Conservation (phyloP, 73 alveolate species). For the Paramecium sexaurelia region DNA sequence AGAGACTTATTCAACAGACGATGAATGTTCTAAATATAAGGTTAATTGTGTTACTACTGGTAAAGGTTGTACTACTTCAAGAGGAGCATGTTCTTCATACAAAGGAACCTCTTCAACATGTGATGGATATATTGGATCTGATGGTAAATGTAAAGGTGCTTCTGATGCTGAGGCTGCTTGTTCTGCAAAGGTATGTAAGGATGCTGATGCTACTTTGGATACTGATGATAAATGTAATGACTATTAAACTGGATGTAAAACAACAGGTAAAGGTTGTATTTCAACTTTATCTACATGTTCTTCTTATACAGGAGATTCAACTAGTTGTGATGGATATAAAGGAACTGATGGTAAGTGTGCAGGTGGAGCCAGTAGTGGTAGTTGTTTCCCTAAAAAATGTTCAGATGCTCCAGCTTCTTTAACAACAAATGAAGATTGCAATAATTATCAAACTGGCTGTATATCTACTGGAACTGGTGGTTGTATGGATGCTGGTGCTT, state of each 20-base stretch:
- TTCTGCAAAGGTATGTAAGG: background rate
- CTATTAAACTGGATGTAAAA: background rate
- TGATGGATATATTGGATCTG: background rate
- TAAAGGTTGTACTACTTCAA: background rate
- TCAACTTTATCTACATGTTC: slow-evolving; percentile 12
- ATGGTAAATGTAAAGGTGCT: slow-evolving; percentile 36
- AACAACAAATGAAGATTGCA: slow-evolving; percentile 11
- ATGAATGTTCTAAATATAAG: background rate
- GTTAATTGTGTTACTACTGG: slow-evolving; percentile 3
- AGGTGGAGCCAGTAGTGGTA: background rate
- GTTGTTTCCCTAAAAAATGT: slow-evolving; percentile 23
- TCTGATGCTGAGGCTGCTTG: slow-evolving; percentile 30
- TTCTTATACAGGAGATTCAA: slow-evolving; percentile 34
- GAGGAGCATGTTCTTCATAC: background rate
- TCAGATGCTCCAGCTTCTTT: slow-evolving; percentile 5
- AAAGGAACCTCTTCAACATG: slow-evolving; percentile 30
- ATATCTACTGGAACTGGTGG: slow-evolving; percentile 32
- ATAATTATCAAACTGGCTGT: slow-evolving; percentile 15
- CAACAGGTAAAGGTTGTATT: slow-evolving; percentile 46
- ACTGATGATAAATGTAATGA: slow-evolving; percentile 21
- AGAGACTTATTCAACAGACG: background rate
- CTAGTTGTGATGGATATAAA: slow-evolving; percentile 22
- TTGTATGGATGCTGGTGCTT: background rate
- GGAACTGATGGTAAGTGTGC: slow-evolving; percentile 14
- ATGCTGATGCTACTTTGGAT: background rate